Evolutionary conservation across 176 grass and related monocot genomes (phyloP).

Genomic region (Rhynchospora tenuis): DNA sequence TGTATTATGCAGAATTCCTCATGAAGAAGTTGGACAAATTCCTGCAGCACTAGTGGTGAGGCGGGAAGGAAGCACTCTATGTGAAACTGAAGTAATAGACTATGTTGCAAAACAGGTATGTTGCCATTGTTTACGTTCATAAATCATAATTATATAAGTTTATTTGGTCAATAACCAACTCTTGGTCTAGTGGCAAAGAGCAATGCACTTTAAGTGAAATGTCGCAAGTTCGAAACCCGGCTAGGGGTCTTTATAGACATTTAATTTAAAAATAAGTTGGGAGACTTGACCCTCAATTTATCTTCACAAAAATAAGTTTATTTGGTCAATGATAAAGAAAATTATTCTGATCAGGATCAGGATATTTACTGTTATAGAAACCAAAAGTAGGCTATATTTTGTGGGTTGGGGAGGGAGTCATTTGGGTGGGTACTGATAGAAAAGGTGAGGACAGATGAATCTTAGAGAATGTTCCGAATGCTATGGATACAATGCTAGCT

Average conservation of each 20-base stretch:
- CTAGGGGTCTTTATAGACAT: too few species aligned
- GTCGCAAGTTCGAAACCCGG: too few species aligned
- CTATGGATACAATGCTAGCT: too few species aligned
- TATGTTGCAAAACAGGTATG: constrained; percentile 43
- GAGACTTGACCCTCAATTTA: too few species aligned
- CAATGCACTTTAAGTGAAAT: too few species aligned
- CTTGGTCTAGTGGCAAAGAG: too few species aligned
- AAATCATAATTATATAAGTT: background rate
- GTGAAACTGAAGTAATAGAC: constrained; percentile 55
- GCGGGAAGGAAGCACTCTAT: constrained; percentile 51
- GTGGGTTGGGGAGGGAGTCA: background rate
- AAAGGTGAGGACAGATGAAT: background rate
- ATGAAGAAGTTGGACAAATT: constrained; percentile 74
- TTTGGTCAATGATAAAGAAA: background rate
- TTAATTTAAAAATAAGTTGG: too few species aligned
- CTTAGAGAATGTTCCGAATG: background rate
- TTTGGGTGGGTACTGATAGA: background rate
- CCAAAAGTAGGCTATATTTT: background rate
- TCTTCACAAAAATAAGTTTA: too few species aligned
- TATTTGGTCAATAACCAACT: background rate
- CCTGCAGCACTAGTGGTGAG: constrained; percentile 64
- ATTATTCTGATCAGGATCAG: background rate
- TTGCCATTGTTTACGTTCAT: background rate
- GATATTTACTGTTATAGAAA: background rate
- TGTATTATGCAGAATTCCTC: constrained; percentile 36